These are phyloP conservation scores for Magnolia changhungtana DNA, from an alignment of 164 flowering plant species.

Conservation along the genomic window DNA sequence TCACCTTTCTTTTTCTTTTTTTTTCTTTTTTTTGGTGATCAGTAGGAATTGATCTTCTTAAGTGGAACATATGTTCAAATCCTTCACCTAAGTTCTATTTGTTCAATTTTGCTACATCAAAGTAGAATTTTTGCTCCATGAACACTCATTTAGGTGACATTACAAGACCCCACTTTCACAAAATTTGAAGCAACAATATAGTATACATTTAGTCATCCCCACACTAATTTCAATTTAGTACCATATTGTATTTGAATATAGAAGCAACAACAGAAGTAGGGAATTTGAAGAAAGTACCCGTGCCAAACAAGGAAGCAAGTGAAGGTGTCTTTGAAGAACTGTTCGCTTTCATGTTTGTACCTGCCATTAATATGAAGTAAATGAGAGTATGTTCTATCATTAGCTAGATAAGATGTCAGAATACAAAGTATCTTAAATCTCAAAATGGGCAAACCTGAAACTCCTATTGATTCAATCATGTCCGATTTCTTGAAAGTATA, in stretches of 20 bases:
- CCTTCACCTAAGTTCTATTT: too few relatives aligned
- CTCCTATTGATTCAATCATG: slow-evolving; percentile 51
- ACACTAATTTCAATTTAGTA: neutral
- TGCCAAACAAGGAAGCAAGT: slow-evolving; percentile 71
- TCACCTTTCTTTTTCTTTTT: too few relatives aligned
- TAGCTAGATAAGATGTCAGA: neutral
- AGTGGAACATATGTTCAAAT: too few relatives aligned
- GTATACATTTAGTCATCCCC: too few relatives aligned
- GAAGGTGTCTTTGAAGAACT: slow-evolving; percentile 57
- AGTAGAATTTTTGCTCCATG: too few relatives aligned
- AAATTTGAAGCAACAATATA: too few relatives aligned
- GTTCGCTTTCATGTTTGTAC: slow-evolving; percentile 41
- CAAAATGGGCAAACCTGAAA: slow-evolving; percentile 46
- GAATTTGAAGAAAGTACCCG: slow-evolving; percentile 4
- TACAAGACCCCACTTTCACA: too few relatives aligned
- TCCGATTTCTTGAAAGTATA: slow-evolving; percentile 86
- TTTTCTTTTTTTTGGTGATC: too few relatives aligned
- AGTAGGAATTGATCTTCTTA: too few relatives aligned
- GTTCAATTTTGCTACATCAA: too few relatives aligned
- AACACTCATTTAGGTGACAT: too few relatives aligned
- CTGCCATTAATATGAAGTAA: slow-evolving; percentile 32
- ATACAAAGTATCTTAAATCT: neutral
- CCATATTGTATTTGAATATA: neutral
- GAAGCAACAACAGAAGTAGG: neutral
- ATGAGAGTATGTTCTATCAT: neutral